Base-by-base conservation (phyloP, 148 eudicot species). In the Fagopyrum homotropicum region DNA sequence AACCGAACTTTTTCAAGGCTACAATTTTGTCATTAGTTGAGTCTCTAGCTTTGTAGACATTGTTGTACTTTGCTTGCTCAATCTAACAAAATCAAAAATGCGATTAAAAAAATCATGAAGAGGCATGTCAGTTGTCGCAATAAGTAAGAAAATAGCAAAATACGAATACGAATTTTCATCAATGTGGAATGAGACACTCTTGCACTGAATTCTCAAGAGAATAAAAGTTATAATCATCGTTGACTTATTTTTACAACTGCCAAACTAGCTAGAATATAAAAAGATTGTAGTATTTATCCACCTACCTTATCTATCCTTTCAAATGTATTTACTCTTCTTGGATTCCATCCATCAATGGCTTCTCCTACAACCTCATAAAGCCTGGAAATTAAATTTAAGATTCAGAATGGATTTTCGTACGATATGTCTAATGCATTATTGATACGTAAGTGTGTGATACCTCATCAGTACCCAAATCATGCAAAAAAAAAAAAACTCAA, bases 31-130 rank as follows among this genome's bases (percentile, higher is more conserved):
- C 96, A 1, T 89, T 85, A 15, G 85, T 56, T 54, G 82, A 84
- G 83, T 93, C 98, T 76, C 86, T 93, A 68, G 98, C 98, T 88
- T 93, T 93, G 86, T 93, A 93, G 73, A 93, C 98, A 85, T 93
- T 93, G 83, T 96, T 93, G 80, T 93, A 93, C 17, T 96, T 93
- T 69, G 96, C 98, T 86, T 88, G 91, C 57, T 96, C 98, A 85
- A 93, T 89, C 98, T 93, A n/a, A 81, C 73, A 69, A 64, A 81
- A 19, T 1, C 75, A 30, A 69, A 75, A 75, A 46, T 43, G 29
- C 47, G 75, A 63, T 74, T 63, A n/a, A 63, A 69, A 74, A 64
- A 9, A 68, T 61, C 14, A 50, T 45, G 72, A 75, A 19, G 2
- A 45, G 40, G 17, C 75, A 72, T 49, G 54, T 45, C 40, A 40